A percentile compares a stretch with the other conserved stretches of the same genome.
Evolutionary conservation across 1,284 basidiomycete genomes (phyloP).

Genomic region (Ustilago sp.): DNA sequence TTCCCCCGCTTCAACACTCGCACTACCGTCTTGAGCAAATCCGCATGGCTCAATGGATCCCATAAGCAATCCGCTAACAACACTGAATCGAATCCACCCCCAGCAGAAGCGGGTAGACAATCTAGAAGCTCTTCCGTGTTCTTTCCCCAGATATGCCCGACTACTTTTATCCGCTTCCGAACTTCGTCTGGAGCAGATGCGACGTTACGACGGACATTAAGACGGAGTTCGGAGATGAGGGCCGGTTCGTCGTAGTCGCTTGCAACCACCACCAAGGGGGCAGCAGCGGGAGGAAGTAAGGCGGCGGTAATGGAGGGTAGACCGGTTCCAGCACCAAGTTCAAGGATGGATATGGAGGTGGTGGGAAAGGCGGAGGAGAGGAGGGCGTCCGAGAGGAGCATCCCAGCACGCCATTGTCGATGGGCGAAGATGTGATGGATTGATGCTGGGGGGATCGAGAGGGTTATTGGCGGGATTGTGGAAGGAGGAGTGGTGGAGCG

Average conservation of each 20-base stretch:
- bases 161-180: slow-evolving; percentile 31
- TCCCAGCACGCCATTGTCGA: slow-evolving; percentile 67
- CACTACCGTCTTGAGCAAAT: slow-evolving; percentile 57
- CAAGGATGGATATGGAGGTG: slow-evolving; percentile 41
- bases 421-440: slow-evolving; percentile 67
- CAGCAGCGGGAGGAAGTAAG: slow-evolving; percentile 2
- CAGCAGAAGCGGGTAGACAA: slow-evolving; percentile 36
- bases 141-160: slow-evolving; percentile 65
- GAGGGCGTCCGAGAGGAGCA: slow-evolving; percentile 65
- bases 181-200: not conserved
- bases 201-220: slow-evolving; percentile 49
- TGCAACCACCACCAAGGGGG: slow-evolving; percentile 45
- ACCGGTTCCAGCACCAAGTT: slow-evolving; percentile 64
- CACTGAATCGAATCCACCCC: slow-evolving; percentile 47
- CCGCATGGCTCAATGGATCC: slow-evolving; percentile 65
- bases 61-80: slow-evolving; percentile 67
- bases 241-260: slow-evolving; percentile 65
- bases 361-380: slow-evolving; percentile 46
- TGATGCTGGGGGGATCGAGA: slow-evolving; percentile 58
- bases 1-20: slow-evolving; percentile 27
- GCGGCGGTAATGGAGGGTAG: slow-evolving; percentile 62
- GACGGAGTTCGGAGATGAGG: slow-evolving; percentile 59
- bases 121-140: slow-evolving; percentile 60
- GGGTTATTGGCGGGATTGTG: not conserved
- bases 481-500: not conserved